Evolutionary conservation across 345 rosid genomes (phyloP).

Genomic region (Hibiscus tridactylites): DNA sequence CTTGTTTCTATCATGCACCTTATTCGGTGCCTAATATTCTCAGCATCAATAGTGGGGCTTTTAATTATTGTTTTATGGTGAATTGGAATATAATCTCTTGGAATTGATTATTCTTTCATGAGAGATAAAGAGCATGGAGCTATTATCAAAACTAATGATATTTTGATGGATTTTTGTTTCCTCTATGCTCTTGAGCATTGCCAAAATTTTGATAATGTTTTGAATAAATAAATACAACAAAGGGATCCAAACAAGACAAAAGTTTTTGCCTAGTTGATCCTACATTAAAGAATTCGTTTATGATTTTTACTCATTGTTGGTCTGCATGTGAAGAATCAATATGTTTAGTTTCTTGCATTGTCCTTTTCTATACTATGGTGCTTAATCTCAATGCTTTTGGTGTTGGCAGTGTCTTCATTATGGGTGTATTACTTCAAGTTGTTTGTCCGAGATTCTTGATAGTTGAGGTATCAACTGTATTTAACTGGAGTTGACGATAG

Average conservation of each 20-base stretch:
- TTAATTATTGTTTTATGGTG: not conserved
- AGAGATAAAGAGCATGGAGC: not conserved
- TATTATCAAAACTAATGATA: not conserved
- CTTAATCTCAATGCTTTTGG: conserved; percentile 13
- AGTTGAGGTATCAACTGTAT: conserved; percentile 35
- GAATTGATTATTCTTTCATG: not conserved
- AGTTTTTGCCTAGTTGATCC: not conserved
- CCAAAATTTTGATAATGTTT: not conserved
- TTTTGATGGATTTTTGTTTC: too few species aligned
- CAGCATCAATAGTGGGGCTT: too few species aligned
- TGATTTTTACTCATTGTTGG: conserved; percentile 23
- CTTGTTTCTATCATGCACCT: too few species aligned
- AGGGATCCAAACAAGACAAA: not conserved
- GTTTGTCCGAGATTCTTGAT: conserved; percentile 71
- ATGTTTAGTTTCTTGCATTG: conserved; percentile 16
- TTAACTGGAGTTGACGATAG: too few species aligned
- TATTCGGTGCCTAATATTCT: too few species aligned
- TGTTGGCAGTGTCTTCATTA: conserved; percentile 80
- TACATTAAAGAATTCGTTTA: not conserved
- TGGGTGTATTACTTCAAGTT: conserved; percentile 85
- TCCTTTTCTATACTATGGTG: not conserved
- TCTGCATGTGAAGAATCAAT: conserved; percentile 59
- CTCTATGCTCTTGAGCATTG: too few species aligned
- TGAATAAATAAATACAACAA: not conserved
- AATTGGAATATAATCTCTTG: not conserved